Evolutionary conservation across 2,329 filamentous ascomycete genomes (phyloP).

Genomic region (Ceratocystis huliohia): DNA sequence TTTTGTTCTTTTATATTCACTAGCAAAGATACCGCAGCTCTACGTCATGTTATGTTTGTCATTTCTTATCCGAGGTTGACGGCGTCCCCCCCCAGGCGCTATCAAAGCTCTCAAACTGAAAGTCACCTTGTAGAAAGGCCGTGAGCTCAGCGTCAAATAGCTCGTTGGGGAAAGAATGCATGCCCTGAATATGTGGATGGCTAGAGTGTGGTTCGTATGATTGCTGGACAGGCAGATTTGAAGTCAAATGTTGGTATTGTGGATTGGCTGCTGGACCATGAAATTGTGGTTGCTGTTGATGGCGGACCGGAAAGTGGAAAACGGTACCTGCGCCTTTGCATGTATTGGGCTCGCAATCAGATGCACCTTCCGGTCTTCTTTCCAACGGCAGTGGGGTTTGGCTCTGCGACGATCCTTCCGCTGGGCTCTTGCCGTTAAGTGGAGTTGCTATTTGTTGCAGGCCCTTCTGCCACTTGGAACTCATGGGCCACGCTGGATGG

Average conservation of each 20-base stretch:
- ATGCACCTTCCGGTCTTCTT: background rate
- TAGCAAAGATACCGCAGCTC: background rate
- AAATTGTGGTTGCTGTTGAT: background rate
- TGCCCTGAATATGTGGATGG: background rate
- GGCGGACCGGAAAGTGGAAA: background rate
- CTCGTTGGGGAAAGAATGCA: conserved; percentile 18
- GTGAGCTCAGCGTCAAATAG: conserved; percentile 18
- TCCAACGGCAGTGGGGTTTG: background rate
- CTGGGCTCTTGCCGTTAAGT: conserved; percentile 17
- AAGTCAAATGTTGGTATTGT: background rate
- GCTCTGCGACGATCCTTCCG: background rate
- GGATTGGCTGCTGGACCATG: background rate
- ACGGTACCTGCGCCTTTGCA: background rate
- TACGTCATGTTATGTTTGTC: background rate
- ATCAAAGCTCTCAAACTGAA: conserved; percentile 15
- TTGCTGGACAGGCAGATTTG: background rate
- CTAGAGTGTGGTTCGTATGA: background rate
- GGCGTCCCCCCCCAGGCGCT: conserved; percentile 1
- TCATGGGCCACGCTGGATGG: conserved; percentile 25
- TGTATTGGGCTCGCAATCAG: background rate
- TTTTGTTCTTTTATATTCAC: background rate
- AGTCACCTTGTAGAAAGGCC: conserved; percentile 16
- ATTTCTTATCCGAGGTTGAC: background rate
- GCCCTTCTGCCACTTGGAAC: conserved; percentile 23
- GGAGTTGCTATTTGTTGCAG: conserved; percentile 23